Evolutionary conservation across 176 grass and related monocot genomes (phyloP).

Genomic region (Chloris gayana): DNA sequence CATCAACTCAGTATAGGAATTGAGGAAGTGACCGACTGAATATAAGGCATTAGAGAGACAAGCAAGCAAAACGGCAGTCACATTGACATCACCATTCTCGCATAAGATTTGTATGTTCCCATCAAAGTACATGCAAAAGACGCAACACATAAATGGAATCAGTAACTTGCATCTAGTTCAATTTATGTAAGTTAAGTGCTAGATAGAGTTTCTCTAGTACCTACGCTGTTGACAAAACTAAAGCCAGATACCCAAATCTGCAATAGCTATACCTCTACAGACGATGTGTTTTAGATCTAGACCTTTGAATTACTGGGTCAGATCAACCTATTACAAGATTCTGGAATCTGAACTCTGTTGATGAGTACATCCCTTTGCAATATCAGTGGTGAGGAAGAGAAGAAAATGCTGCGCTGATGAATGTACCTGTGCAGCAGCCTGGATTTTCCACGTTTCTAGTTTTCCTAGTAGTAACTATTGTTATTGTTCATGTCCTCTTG

Average conservation of each 20-base stretch:
- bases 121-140: neutral
- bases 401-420: slow-evolving; percentile 34
- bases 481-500: slow-evolving; percentile 21
- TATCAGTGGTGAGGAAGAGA: slow-evolving; percentile 23
- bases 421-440: slow-evolving; percentile 30
- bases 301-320: slow-evolving; percentile 23
- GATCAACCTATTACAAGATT: slow-evolving; percentile 13
- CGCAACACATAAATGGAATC: neutral
- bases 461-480: slow-evolving; percentile 34
- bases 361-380: slow-evolving; percentile 35
- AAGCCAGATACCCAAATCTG: slow-evolving; percentile 27
- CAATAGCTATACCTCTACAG: slow-evolving; percentile 23
- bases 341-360: slow-evolving; percentile 34
- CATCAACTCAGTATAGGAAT: neutral
- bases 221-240: slow-evolving; percentile 24
- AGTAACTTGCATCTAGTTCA: neutral
- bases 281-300: slow-evolving; percentile 5
- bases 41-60: neutral
- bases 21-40: neutral
- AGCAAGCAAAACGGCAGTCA: neutral
- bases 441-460: slow-evolving; percentile 14
- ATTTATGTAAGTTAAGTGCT: slow-evolving; percentile 9
- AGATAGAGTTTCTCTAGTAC: neutral
- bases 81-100: neutral
- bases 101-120: neutral